phyloP scores from a whole-genome alignment of 2,329 filamentous ascomycete genomes.

The Neoscytalidium dimidiatum region DNA sequence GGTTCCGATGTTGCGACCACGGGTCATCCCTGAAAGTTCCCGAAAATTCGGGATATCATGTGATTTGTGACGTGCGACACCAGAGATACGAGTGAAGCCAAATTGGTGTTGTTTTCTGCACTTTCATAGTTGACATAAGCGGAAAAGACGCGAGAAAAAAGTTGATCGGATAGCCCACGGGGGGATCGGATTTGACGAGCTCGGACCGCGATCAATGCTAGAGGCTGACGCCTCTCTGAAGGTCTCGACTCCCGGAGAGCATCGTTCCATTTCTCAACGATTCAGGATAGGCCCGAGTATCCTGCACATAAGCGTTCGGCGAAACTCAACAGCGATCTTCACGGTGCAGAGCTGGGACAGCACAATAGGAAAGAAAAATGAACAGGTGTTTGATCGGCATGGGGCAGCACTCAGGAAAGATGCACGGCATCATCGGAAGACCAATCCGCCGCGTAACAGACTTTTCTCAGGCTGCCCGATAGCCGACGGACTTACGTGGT shows the following conservation, averaged over 20 bases:
- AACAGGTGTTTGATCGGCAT: constrained; percentile 4
- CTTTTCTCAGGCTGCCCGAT: neutral
- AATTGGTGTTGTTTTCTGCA: neutral
- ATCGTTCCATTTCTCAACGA: neutral
- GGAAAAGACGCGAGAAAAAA: too few relatives aligned
- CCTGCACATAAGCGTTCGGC: neutral
- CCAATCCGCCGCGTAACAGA: neutral
- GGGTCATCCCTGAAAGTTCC: neutral
- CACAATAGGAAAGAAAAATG: neutral
- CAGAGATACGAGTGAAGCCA: neutral
- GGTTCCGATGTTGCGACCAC: neutral
- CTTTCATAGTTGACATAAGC: neutral
- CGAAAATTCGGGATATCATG: neutral
- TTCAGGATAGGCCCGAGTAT: neutral
- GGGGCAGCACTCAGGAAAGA: neutral
- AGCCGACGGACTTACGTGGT: neutral
- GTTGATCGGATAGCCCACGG: too few relatives aligned
- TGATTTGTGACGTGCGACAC: neutral
- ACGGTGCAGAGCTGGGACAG: neutral
- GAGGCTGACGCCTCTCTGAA: too few relatives aligned
- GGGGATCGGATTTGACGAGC: neutral
- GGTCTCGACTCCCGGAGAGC: neutral
- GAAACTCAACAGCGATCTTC: neutral
- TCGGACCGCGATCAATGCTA: neutral
- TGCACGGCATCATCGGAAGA: neutral